phyloP scores from a whole-genome alignment of 495 filamentous ascomycete species.

The Lasiosphaeria miniovina region DNA sequence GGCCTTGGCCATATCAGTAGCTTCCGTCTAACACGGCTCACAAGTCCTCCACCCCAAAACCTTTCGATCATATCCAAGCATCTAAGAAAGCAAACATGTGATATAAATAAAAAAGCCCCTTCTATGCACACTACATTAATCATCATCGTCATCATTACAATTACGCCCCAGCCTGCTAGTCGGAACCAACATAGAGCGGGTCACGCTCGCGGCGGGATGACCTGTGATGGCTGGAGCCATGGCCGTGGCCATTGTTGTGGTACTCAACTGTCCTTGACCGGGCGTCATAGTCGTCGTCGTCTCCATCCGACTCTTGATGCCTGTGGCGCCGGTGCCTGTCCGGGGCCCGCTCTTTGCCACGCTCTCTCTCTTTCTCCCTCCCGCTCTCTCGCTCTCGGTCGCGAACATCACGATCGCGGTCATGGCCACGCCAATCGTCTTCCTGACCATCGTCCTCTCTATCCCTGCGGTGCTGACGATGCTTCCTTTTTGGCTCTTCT shows the following conservation, averaged over 20 bases:
- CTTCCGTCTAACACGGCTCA: too few species aligned
- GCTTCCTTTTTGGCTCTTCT: constrained; percentile 27
- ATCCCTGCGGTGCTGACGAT: constrained; percentile 31
- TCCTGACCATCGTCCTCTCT: constrained; percentile 33
- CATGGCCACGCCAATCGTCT: constrained; percentile 24
- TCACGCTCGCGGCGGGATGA: constrained; percentile 1
- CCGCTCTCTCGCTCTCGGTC: constrained; percentile 13
- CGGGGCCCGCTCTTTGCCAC: not conserved
- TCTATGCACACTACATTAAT: not conserved
- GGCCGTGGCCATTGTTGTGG: not conserved
- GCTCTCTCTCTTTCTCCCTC: constrained; percentile 6
- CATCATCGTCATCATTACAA: constrained; percentile 4
- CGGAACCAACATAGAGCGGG: not conserved
- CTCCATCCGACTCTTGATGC: constrained; percentile 8
- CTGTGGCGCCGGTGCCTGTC: constrained; percentile 19
- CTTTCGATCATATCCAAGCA: too few species aligned
- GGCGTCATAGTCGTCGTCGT: not conserved
- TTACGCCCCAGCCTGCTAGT: not conserved
- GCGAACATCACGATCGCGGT: constrained; percentile 17
- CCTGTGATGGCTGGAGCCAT: constrained; percentile 4
- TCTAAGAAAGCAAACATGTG: too few species aligned
- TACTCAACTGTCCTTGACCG: not conserved
- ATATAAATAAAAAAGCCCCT: too few species aligned
- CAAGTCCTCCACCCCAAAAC: too few species aligned
- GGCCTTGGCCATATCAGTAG: too few species aligned